A percentile compares a stretch with the other conserved stretches of the same genome.
Evolutionary conservation across 306 rosid species (phyloP).

Genomic region (Alnus glutinosa): DNA sequence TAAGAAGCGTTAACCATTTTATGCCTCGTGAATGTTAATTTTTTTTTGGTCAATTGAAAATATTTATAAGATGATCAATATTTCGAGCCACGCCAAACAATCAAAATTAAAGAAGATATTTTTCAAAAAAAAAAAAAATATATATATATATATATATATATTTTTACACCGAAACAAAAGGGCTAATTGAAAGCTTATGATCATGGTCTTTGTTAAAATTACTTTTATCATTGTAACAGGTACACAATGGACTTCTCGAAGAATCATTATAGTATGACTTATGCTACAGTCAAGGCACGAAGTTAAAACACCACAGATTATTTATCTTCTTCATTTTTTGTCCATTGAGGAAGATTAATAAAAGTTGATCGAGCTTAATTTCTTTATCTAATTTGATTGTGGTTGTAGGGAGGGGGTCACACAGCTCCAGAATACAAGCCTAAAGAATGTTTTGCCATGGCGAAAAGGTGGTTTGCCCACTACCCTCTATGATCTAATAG

Average conservation of each 20-base stretch:
- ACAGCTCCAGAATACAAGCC: slow-evolving; percentile 43
- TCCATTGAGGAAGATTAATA: no score
- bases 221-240: not conserved
- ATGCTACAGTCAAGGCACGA: not conserved
- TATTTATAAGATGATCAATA: no score
- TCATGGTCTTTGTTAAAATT: not conserved
- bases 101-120: no score
- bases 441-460: slow-evolving; percentile 25
- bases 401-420: slow-evolving; percentile 30
- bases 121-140: no score
- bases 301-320: not conserved
- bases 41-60: no score
- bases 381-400: not conserved
- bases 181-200: no score
- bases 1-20: no score
- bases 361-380: not conserved
- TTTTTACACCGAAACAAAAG: no score
- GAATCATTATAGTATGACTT: not conserved
- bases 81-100: no score
- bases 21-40: no score
- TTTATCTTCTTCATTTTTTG: not conserved
- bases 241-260: not conserved
- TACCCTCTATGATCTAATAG: not conserved
- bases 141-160: no score
- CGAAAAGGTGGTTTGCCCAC: slow-evolving; percentile 23